Percentiles rank a stretch among this genome's conserved stretches.
phyloP scores from a whole-genome alignment of 495 filamentous ascomycete genomes.

The Podospora tetraspora region DNA sequence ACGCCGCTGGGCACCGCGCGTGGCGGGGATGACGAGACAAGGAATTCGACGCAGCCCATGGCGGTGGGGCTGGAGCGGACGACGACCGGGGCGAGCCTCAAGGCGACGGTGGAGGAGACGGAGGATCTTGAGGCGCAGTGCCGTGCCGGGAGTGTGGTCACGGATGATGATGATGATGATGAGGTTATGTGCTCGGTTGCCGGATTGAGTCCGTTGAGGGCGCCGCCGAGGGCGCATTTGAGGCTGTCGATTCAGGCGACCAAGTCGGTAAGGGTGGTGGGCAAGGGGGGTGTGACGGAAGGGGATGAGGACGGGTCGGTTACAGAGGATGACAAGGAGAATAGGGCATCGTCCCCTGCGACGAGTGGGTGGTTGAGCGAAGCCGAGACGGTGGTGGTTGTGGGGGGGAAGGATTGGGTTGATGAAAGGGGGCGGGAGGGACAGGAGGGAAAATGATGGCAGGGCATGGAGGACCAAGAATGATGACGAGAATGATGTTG shows the following conservation, averaged over 20 bases:
- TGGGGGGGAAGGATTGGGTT: not conserved
- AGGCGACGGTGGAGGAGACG: too few relatives aligned
- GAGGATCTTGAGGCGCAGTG: constrained; percentile 17
- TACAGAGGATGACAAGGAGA: not conserved
- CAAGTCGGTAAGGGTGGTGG: constrained; percentile 12
- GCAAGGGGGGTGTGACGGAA: not conserved
- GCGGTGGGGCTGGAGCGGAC: not conserved
- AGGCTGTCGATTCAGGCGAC: constrained; percentile 21
- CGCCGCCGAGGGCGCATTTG: constrained; percentile 24
- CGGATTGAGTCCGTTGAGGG: constrained; percentile 8
- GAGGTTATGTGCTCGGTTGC: not conserved
- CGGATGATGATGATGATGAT: constrained; percentile 2
- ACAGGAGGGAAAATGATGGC: not conserved
- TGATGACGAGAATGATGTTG: not conserved
- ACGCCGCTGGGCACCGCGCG: constrained; percentile 14
- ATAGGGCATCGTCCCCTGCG: not conserved
- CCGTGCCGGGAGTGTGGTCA: constrained; percentile 11
- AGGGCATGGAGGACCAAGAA: not conserved
- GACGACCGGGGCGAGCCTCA: too few relatives aligned
- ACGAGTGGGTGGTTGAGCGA: constrained; percentile 7
- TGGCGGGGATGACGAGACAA: too few relatives aligned
- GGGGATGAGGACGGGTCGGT: not conserved
- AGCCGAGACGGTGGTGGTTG: constrained; percentile 4
- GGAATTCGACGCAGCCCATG: not conserved
- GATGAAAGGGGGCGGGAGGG: not conserved